Conservation (phyloP, 306 rosid genomes). For the Vigna hirtella region DNA sequence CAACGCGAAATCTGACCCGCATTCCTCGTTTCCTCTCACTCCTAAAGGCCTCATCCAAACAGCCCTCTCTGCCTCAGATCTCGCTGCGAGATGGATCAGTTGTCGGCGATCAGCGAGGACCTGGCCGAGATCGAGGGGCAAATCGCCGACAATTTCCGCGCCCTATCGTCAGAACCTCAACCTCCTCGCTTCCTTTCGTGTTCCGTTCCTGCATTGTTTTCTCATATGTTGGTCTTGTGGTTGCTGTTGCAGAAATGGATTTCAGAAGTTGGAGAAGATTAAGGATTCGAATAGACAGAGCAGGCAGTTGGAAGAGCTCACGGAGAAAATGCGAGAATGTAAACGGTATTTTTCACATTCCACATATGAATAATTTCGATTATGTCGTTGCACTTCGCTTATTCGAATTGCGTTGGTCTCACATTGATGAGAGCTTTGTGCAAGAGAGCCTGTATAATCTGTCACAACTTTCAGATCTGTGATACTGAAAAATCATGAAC, state of each 20-base stretch:
- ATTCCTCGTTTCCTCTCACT: not conserved
- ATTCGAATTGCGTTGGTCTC: not conserved
- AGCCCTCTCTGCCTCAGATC: constrained; percentile 36
- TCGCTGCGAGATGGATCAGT: constrained; percentile 60
- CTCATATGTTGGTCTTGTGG: not conserved
- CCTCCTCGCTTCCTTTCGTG: not conserved
- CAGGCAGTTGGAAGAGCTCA: constrained; percentile 92
- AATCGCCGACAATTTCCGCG: constrained; percentile 81
- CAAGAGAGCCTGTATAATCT: not conserved
- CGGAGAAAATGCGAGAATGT: constrained; percentile 89
- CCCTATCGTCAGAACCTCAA: constrained; percentile 64
- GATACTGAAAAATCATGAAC: not conserved
- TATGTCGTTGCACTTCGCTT: not conserved
- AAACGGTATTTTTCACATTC: constrained; percentile 65
- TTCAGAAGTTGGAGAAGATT: constrained; percentile 96
- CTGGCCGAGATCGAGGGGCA: constrained; percentile 94
- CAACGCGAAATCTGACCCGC: not conserved
- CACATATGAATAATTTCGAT: not conserved
- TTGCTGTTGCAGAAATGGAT: constrained; percentile 76
- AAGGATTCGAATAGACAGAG: constrained; percentile 87
- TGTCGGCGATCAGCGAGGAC: constrained; percentile 85
- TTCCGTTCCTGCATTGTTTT: not conserved
- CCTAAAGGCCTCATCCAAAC: constrained; percentile 30
- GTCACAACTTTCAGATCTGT: constrained; percentile 32
- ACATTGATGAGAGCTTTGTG: not conserved